Evolutionary conservation across 176 grass and related monocot genomes (phyloP), one percentile per base, ranked within the genome.

Genomic region (Phoenix dactylifera): DNA sequence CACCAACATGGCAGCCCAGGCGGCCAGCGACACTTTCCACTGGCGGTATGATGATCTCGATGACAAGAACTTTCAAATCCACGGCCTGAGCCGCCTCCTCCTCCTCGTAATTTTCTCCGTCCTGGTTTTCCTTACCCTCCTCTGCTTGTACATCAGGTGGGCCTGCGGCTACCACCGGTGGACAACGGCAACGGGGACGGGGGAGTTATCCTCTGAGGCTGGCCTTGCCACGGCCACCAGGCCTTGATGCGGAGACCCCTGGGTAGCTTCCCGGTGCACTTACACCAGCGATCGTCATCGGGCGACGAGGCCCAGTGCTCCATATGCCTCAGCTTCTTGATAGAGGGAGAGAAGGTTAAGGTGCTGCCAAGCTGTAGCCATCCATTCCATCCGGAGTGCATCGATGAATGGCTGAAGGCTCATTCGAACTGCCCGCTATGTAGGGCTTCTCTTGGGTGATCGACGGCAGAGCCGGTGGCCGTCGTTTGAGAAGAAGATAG

Each of bases 301-400:
- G 64, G n/a, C 4, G 28, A 58, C 51, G 80, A 69, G 44, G 78
- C 58, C 24, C 61, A 74, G 73, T 95, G 89, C 71, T 89, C 85
- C 1, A 89, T 95, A 25, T 96, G 91, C 70, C 78, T 96, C 62
- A 76, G 71, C 55, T 70, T 54, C 61, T 55, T 95, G 52, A 68
- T 29, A 24, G 77, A 58, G n/a, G 83, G 86, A 4, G 80, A 87
- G 66, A 90, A 87, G 75, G 91, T 95, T 16, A 95, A 87, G 77
- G 53, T 49, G 49, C 71, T 95, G 60, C 86, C 82, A 22, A 65
- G 63, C 5, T 96, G 91, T 65, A 73, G 65, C 49, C 91, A 90
- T 70, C 58, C 72, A 25, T 96, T 96, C 81, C 83, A 96, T 76
- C 77, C 80, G 58, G 83, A 85, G 57, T 96, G 91, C 83, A 84